phyloP scores from a whole-genome alignment of 371 early-diverging fungal species.

The Lichtheimia ornata region DNA sequence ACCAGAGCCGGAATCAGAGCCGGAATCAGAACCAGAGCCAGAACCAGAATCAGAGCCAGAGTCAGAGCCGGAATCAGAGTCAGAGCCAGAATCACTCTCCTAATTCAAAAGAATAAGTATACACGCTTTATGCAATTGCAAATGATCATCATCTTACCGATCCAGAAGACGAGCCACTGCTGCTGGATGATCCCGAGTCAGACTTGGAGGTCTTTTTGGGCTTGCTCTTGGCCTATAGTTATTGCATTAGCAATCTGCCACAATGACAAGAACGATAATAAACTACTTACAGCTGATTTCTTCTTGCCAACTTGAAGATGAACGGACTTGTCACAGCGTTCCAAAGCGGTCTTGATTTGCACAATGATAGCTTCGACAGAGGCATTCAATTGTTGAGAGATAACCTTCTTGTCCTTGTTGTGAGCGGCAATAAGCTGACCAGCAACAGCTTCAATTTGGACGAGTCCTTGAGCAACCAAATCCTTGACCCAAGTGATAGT shows the following conservation, averaged over 20 bases:
- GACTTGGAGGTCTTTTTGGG: neutral
- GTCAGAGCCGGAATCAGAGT: neutral
- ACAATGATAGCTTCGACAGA: neutral
- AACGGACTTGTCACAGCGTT: neutral
- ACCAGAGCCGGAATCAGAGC: neutral
- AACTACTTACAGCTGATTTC: neutral
- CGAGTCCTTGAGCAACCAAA: neutral
- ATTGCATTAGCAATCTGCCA: neutral
- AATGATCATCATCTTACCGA: too few relatives aligned
- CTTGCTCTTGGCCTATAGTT: neutral
- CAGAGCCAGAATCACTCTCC: conserved; percentile 2
- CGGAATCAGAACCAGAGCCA: conserved; percentile 2
- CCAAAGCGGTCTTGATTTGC: conserved; percentile 1
- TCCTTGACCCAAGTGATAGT: neutral
- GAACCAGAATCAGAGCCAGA: neutral
- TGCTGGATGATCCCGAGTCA: neutral
- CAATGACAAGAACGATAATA: neutral
- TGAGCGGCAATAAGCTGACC: neutral
- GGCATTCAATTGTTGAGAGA: neutral
- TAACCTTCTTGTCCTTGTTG: neutral
- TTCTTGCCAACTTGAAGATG: neutral
- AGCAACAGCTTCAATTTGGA: neutral
- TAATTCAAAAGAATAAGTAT: too few relatives aligned
- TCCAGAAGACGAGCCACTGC: neutral
- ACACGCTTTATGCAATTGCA: too few relatives aligned